Evolutionary conservation across 1,284 basidiomycete species (phyloP).

Genomic region (Marasmius oreades): DNA sequence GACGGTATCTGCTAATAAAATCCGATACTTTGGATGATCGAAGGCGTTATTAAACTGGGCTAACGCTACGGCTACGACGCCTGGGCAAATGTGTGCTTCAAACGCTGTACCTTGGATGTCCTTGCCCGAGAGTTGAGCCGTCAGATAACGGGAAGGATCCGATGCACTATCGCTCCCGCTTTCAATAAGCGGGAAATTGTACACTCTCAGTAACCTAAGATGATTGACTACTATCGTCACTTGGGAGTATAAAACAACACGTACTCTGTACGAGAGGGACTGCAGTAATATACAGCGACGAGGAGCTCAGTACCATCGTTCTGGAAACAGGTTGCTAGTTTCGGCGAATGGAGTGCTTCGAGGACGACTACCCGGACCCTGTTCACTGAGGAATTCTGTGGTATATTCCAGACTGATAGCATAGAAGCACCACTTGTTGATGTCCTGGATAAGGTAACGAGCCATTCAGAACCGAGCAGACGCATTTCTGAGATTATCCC

Average conservation of each 20-base stretch:
- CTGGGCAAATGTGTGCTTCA: constrained; percentile 25
- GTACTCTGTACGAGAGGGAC: constrained; percentile 9
- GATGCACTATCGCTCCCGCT: not conserved
- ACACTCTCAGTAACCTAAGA: not conserved
- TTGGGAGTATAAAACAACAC: not conserved
- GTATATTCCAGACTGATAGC: constrained; percentile 40
- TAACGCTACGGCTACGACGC: constrained; percentile 31
- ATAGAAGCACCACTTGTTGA: constrained; percentile 10
- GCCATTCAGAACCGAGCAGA: constrained; percentile 42
- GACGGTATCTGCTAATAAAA: constrained; percentile 33
- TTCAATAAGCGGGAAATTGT: not conserved
- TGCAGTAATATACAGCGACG: constrained; percentile 29
- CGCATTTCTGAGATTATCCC: constrained; percentile 41
- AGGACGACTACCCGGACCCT: constrained; percentile 27
- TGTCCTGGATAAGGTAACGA: constrained; percentile 40
- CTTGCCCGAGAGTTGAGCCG: not conserved
- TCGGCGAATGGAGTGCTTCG: constrained; percentile 31
- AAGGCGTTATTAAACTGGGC: constrained; percentile 28
- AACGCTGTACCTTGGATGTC: constrained; percentile 11
- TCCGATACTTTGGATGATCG: constrained; percentile 29
- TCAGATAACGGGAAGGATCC: not conserved
- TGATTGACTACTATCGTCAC: not conserved
- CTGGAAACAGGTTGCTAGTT: constrained; percentile 29
- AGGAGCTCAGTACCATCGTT: constrained; percentile 23
- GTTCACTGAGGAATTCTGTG: constrained; percentile 24